Evolutionary conservation across 2,329 filamentous ascomycete species (phyloP).

Genomic region (Aphanocladium album): DNA sequence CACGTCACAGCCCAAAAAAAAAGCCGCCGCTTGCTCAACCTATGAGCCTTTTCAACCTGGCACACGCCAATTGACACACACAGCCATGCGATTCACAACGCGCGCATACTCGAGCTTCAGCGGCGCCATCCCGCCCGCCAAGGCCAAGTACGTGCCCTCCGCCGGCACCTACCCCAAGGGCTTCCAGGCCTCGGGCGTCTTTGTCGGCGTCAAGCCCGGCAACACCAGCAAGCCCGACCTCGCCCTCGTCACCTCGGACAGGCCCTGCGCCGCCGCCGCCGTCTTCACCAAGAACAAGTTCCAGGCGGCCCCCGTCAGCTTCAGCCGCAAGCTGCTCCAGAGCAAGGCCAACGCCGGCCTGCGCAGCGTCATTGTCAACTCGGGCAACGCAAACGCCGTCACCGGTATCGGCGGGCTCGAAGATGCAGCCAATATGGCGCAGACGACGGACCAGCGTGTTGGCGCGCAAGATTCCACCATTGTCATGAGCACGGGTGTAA

Average conservation of each 20-base stretch:
- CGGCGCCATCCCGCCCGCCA: conserved; percentile 61
- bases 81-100: conserved; percentile 28
- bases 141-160: conserved; percentile 85
- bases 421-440: conserved; percentile 81
- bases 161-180: conserved; percentile 84
- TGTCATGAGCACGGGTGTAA: conserved; percentile 98
- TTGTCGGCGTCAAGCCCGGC: conserved; percentile 88
- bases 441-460: conserved; percentile 63
- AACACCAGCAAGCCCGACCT: conserved; percentile 92
- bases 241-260: conserved; percentile 80
- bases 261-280: conserved; percentile 78
- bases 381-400: conserved; percentile 94
- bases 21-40: not conserved
- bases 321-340: conserved; percentile 69
- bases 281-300: conserved; percentile 99
- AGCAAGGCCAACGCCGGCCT: conserved; percentile 64
- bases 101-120: conserved; percentile 29
- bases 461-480: conserved; percentile 58
- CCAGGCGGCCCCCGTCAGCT: conserved; percentile 89
- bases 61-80: conserved; percentile 15
- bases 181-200: conserved; percentile 78
- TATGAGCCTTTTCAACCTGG: not conserved
- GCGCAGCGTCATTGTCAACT: conserved; percentile 83
- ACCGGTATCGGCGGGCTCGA: conserved; percentile 86
- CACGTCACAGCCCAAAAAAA: not conserved